Conservation (phyloP, 305 asterid species). For the Solanum hybrid region DNA sequence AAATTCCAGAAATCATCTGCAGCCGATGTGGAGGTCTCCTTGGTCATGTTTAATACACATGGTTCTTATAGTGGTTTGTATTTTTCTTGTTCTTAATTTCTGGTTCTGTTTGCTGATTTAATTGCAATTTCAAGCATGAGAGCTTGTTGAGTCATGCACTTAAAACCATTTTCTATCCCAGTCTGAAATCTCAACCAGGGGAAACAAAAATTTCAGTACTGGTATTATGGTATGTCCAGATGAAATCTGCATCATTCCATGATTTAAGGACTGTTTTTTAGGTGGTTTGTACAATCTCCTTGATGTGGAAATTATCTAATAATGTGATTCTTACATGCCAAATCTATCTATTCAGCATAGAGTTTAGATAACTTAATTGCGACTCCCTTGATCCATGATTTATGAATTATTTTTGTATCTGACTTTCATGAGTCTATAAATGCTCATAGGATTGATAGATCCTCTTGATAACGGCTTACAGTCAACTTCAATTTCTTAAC, state of each 20-base stretch:
- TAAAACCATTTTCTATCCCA: background rate
- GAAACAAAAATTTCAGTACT: background rate
- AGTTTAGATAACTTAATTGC: background rate
- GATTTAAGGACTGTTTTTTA: background rate
- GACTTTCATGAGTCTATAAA: background rate
- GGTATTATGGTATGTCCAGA: background rate
- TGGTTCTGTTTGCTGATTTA: background rate
- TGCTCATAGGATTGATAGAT: background rate
- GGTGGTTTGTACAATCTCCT: background rate
- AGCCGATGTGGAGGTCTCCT: conserved; percentile 39
- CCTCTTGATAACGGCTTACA: background rate
- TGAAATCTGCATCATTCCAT: background rate
- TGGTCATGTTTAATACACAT: conserved; percentile 68
- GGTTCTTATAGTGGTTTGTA: conserved; percentile 71
- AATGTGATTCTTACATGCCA: background rate
- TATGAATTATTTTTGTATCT: background rate
- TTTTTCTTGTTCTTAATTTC: conserved; percentile 5
- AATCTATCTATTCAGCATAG: background rate
- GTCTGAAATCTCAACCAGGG: background rate
- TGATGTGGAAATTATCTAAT: background rate
- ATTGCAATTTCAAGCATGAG: background rate
- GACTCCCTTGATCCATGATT: background rate
- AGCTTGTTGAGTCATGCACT: background rate
- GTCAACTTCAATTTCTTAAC: background rate
- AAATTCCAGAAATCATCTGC: conserved; percentile 51